phyloP scores from a whole-genome alignment of 331 rosid species.

The Malus hybrid region DNA sequence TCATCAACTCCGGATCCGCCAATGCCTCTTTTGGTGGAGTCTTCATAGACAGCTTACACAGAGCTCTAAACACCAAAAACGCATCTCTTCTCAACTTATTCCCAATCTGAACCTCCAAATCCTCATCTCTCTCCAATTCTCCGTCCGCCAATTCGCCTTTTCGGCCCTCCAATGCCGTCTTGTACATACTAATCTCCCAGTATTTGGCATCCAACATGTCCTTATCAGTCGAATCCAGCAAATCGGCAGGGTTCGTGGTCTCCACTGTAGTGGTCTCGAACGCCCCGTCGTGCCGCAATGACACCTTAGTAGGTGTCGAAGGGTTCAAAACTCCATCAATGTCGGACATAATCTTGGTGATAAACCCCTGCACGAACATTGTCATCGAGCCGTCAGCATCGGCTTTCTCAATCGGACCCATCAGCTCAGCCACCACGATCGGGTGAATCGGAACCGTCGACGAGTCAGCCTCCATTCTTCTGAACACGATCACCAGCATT shows the following conservation, averaged over 20 bases:
- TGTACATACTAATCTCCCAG: slow-evolving; percentile 99
- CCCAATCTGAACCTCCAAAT: slow-evolving; percentile 98
- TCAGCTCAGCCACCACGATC: slow-evolving; percentile 88
- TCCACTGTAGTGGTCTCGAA: slow-evolving; percentile 91
- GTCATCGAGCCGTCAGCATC: slow-evolving; percentile 73
- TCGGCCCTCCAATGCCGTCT: slow-evolving; percentile 93
- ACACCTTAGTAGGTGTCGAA: slow-evolving; percentile 45
- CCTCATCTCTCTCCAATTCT: slow-evolving; percentile 87
- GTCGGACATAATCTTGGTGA: slow-evolving; percentile 92
- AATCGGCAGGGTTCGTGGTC: slow-evolving; percentile 91
- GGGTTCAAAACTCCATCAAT: slow-evolving; percentile 94
- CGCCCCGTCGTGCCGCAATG: slow-evolving; percentile 83
- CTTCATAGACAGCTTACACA: slow-evolving; percentile 96
- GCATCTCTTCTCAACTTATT: slow-evolving; percentile 94
- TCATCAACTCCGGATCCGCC: slow-evolving; percentile 82
- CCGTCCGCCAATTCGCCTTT: slow-evolving; percentile 92
- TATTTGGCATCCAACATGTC: slow-evolving; percentile 99
- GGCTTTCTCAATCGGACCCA: slow-evolving; percentile 75
- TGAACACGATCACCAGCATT: slow-evolving; percentile 92
- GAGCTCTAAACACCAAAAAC: slow-evolving; percentile 91
- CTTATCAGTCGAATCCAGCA: slow-evolving; percentile 95
- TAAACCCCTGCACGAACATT: slow-evolving; percentile 91
- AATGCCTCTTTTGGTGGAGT: slow-evolving; percentile 87
- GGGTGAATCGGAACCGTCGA: slow-evolving; percentile 94
- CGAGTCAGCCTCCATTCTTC: slow-evolving; percentile 99